Percentiles rank a stretch among this genome's conserved stretches.
Conservation (phyloP, 208 protist genomes). For the Trypanosoma vivax region DNA sequence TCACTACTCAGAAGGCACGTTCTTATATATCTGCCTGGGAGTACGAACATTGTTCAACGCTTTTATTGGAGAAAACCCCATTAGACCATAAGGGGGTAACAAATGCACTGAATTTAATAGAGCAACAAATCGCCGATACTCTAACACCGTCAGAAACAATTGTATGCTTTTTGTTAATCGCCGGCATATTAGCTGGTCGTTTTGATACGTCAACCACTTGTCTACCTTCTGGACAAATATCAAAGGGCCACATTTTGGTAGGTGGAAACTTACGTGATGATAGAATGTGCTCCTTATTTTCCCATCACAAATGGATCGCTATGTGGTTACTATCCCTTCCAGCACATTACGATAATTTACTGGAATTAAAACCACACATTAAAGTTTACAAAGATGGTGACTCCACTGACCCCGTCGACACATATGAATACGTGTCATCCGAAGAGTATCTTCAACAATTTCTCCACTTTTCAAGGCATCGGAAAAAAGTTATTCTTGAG, state of each 20-base stretch:
- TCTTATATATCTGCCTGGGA: conserved; percentile 33
- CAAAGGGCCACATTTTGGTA: no score
- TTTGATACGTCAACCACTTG: conserved; percentile 3
- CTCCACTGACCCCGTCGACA: not conserved
- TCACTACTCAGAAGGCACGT: conserved; percentile 66
- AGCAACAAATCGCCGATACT: conserved; percentile 22
- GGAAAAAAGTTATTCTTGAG: conserved; percentile 29
- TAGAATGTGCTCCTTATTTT: no score
- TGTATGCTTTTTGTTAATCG: conserved; percentile 59
- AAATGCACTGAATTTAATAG: conserved; percentile 20
- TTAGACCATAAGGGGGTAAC: not conserved
- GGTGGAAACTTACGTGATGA: no score
- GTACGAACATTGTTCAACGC: not conserved
- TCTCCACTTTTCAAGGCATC: conserved; percentile 39
- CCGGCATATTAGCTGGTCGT: conserved; percentile 43
- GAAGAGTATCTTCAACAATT: conserved; percentile 17
- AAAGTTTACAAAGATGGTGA: not conserved
- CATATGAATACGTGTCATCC: not conserved
- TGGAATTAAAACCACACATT: conserved; percentile 41
- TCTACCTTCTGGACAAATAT: no score
- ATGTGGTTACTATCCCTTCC: conserved; percentile 65
- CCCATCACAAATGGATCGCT: conserved; percentile 67
- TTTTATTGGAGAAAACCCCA: conserved; percentile 1
- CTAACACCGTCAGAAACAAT: conserved; percentile 65
- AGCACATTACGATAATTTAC: conserved; percentile 69